Conservation (phyloP, 2,329 filamentous ascomycete genomes). For the Fusarium domesticum region DNA sequence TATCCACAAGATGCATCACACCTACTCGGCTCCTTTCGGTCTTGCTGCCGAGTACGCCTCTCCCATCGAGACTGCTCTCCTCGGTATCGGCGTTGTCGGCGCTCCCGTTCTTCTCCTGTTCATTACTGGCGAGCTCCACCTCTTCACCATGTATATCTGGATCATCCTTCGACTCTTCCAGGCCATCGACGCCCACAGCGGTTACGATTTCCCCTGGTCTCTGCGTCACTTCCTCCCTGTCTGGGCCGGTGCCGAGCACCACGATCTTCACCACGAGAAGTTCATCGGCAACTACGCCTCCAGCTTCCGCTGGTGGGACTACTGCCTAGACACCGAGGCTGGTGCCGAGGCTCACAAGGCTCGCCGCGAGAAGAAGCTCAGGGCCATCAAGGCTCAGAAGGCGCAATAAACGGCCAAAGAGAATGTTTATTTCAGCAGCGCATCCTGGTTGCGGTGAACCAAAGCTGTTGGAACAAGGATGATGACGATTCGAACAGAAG, state of each 20-base stretch:
- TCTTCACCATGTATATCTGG: slow-evolving; percentile 97
- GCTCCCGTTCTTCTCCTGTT: slow-evolving; percentile 80
- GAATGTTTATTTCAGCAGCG: slow-evolving; percentile 6
- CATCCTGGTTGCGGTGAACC: slow-evolving; percentile 27
- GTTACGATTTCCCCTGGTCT: slow-evolving; percentile 98
- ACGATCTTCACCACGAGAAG: slow-evolving; percentile 95
- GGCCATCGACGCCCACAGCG: slow-evolving; percentile 95
- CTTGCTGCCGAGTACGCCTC: slow-evolving; percentile 96
- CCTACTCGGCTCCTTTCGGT: slow-evolving; percentile 96
- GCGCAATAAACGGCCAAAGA: slow-evolving; percentile 48
- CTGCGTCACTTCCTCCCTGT: slow-evolving; percentile 93
- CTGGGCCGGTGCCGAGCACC: slow-evolving; percentile 96
- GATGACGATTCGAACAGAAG: slow-evolving; percentile 10
- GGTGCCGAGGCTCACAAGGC: slow-evolving; percentile 81
- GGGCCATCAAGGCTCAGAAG: slow-evolving; percentile 64
- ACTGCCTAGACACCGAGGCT: slow-evolving; percentile 86
- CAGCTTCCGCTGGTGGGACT: slow-evolving; percentile 99
- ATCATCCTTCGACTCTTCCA: slow-evolving; percentile 91
- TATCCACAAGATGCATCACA: slow-evolving; percentile 99
- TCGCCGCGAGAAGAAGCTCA: slow-evolving; percentile 74
- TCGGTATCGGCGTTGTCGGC: slow-evolving; percentile 83
- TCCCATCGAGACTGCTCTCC: slow-evolving; percentile 92
- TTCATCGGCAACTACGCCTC: slow-evolving; percentile 98
- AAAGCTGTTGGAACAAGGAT: slow-evolving; percentile 7
- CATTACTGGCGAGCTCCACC: slow-evolving; percentile 82